Conservation (phyloP, 805 yeast genomes). For the Pichia scutulata region DNA sequence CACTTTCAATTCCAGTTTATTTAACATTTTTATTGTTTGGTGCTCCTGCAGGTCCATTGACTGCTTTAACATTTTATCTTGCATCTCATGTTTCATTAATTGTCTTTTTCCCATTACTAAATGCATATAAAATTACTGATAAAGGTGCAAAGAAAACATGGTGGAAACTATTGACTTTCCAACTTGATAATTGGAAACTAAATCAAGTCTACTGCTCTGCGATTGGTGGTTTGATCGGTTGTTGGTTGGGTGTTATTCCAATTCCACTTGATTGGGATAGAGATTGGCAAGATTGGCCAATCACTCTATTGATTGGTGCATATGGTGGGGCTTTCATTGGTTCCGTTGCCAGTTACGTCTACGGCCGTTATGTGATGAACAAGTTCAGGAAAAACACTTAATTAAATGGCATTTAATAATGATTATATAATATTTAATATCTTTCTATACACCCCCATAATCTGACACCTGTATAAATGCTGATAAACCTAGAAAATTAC, state of each 20-base stretch:
- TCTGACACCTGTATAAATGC: neutral
- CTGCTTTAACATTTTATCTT: constrained; percentile 12
- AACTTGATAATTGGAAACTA: constrained; percentile 21
- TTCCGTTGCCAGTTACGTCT: constrained; percentile 16
- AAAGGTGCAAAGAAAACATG: constrained; percentile 19
- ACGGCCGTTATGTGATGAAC: constrained; percentile 8
- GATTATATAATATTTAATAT: too few relatives aligned
- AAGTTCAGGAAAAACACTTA: constrained; percentile 2
- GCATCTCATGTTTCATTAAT: constrained; percentile 15
- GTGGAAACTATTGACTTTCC: constrained; percentile 25
- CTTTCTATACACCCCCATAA: neutral
- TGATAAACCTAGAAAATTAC: too few relatives aligned
- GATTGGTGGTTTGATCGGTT: constrained; percentile 48
- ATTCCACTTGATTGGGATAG: constrained; percentile 98
- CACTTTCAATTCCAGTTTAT: constrained; percentile 23
- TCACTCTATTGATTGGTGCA: constrained; percentile 74
- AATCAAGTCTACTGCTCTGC: constrained; percentile 32
- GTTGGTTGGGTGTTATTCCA: constrained; percentile 91
- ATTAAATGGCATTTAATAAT: neutral
- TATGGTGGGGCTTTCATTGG: constrained; percentile 70
- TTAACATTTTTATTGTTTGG: constrained; percentile 22
- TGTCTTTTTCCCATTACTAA: constrained; percentile 17
- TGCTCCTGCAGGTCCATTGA: constrained; percentile 15
- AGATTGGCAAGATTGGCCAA: constrained; percentile 95
- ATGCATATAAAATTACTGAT: constrained; percentile 40